Conservation (phyloP, 2,329 filamentous ascomycete genomes). For the Cladobotryum mycophilum region DNA sequence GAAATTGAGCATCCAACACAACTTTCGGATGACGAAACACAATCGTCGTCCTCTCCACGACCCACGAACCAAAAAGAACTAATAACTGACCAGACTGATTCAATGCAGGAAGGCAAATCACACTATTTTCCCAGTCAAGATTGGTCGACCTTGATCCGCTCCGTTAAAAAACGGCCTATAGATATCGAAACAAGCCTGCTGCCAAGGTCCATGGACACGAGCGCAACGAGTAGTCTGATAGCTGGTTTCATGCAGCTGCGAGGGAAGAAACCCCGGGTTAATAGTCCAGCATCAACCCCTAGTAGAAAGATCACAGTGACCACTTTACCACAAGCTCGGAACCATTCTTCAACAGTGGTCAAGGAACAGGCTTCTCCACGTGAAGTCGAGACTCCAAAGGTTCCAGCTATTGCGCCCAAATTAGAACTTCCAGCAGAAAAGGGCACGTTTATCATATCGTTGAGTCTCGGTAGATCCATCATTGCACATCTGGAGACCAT, state of each 20-base stretch:
- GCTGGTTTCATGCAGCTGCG: conserved; percentile 27
- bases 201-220: conserved; percentile 13
- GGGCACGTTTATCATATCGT: conserved; percentile 44
- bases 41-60: background rate
- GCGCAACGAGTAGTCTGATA: conserved; percentile 23
- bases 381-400: background rate
- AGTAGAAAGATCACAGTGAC: background rate
- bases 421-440: conserved; percentile 12
- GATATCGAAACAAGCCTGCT: conserved; percentile 8
- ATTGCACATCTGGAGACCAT: conserved; percentile 43
- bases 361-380: background rate
- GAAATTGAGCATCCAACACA: conserved; percentile 16
- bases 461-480: conserved; percentile 40
- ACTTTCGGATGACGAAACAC: background rate
- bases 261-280: conserved; percentile 19
- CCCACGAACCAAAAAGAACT: background rate
- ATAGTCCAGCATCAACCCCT: background rate
- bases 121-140: background rate
- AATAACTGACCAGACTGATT: background rate
- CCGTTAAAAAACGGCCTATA: background rate
- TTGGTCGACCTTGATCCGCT: background rate
- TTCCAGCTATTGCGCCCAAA: conserved; percentile 14
- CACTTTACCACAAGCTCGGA: background rate
- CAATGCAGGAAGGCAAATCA: background rate
- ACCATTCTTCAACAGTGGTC: background rate